Base-by-base conservation (phyloP, 805 yeast genomes). In the Hanseniaspora mollemarum region DNA sequence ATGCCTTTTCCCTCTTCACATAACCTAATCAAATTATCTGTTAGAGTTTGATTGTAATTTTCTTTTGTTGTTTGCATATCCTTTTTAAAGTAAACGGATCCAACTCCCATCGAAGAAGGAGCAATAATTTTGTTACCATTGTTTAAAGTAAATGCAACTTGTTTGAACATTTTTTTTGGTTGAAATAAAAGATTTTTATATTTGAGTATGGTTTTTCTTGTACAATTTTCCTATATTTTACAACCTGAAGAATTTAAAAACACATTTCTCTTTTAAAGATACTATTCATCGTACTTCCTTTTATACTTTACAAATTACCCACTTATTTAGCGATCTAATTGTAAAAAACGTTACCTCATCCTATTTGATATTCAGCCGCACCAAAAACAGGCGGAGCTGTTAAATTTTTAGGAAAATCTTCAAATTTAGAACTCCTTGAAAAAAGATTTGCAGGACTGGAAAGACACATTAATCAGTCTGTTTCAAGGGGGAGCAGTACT, bases 61-160 rank as follows among this genome's bases (percentile, higher is more conserved):
- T 54, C 55, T 7, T 28, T 43, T 12, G 41, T 37, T 6, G 41
- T 22, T 21, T 9, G 15, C 26, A 37, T 21, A 12, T 37, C 41
- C 26, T 13, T 22, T 36, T 70, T 66, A 53, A 19, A 66, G 82
- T 82, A 78, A 56, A 69, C 71, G 35, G 81, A 76, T 38, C 83
- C 83, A 2, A 79, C 68, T 4, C 83, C 83, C 16, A 77, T 68
- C 52, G 67, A 80, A 46, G 77, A 80, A 46, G 77, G 62, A 9
- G 71, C 71, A 24, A 73, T 73, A 33, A 70, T 64, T 54, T 66
- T 63, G 52, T 64, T 62, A 1, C 71, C 71, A 58, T 70, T 70
- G 53, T 55, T 58, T 38, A 65, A 53, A 24, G 59, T 59, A 29
- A 63, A 51, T 43, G 61, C 60, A 37, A 60, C 52, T 56, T 61